Evolutionary conservation across 768 basidiomycete species (phyloP), one percentile per base, ranked within the genome.

Genomic region (Baorangia bicolor): DNA sequence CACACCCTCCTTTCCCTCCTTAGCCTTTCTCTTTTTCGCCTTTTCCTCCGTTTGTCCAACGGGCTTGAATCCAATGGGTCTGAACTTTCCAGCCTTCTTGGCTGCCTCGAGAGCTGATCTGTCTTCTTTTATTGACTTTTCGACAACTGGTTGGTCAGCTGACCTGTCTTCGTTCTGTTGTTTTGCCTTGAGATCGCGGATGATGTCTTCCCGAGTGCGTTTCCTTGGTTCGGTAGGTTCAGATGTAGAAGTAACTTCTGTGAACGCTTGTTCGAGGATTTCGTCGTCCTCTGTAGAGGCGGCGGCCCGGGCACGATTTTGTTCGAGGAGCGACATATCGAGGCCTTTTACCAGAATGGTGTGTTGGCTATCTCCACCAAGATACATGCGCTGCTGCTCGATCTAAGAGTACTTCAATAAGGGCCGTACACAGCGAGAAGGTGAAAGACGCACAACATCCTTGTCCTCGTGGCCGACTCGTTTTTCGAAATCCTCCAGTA

Each of bases 311-410:
- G 88, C 87, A 71, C 86, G 93, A 59, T 89, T 86, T 62, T 92
- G 90, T 64, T 92, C 89, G 16, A 97, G 77, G 8, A 97, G 81
- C 0, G 92, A 88, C 60, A 88, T 80, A 67, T 98, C 95, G 43
- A 98, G 84, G 27, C 92, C 92, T 66, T 94, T 96, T 39, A 94
- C 91, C 12, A 94, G 82, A 53, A 94, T 81, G 12, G 91, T 86
- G 68, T 95, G 93, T 55, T 89, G 81, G 39, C 85, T 83, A 68
- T 96, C 92, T 35, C 92, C 91, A 18, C 92, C 92, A 6, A 94
- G 81, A 68, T 90, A 91, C 53, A 77, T 78, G 34, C 93, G 78
- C 65, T 92, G 82, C 51, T 84, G 79, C 51, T 91, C 90, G 18
- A 92, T 75, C 88, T 91, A 59, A n/a, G 41, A 20, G 39, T 12